These are phyloP conservation scores for Cubamyces lactineus DNA, from an alignment of 768 basidiomycete species.

Conservation along the genomic window DNA sequence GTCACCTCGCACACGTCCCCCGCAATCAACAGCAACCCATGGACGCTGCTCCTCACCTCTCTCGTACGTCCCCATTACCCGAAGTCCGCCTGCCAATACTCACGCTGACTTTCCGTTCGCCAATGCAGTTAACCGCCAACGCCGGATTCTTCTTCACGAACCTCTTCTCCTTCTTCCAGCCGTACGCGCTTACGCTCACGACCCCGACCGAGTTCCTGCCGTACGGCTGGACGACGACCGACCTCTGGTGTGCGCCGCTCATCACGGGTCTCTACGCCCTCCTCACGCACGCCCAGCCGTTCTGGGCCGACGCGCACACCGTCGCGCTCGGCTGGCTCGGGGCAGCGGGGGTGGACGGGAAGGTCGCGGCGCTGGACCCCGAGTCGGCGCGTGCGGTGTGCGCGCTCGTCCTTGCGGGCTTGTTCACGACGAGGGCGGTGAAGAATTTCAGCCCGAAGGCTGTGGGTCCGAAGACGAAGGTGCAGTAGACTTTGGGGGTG, in stretches of 20 bases:
- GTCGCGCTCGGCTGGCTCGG: slow-evolving; percentile 53
- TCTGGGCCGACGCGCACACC: slow-evolving; percentile 67
- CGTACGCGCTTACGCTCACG: slow-evolving; percentile 64
- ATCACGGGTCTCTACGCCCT: slow-evolving; percentile 79
- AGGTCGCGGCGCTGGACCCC: slow-evolving; percentile 55
- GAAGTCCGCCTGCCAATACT: not conserved
- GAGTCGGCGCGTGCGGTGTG: slow-evolving; percentile 74
- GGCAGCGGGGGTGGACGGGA: slow-evolving; percentile 33
- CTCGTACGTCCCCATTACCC: slow-evolving; percentile 51
- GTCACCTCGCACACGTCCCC: slow-evolving; percentile 57
- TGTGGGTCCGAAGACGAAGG: slow-evolving; percentile 24
- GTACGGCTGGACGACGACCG: slow-evolving; percentile 84
- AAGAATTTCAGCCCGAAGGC: slow-evolving; percentile 55
- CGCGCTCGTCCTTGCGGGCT: slow-evolving; percentile 58
- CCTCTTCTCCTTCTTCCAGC: slow-evolving; percentile 74
- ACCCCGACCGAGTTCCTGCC: slow-evolving; percentile 82
- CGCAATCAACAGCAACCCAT: slow-evolving; percentile 65
- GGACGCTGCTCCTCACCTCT: slow-evolving; percentile 75
- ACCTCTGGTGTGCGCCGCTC: slow-evolving; percentile 84
- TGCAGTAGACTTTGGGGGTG: slow-evolving; percentile 20
- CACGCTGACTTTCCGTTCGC: not conserved
- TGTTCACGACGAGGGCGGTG: slow-evolving; percentile 67
- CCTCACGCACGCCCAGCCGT: slow-evolving; percentile 86
- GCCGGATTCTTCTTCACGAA: slow-evolving; percentile 81
- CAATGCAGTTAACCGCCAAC: slow-evolving; percentile 65